Conservation (phyloP, 352 stramenopile species). For the Globisporangium camurandrum region DNA sequence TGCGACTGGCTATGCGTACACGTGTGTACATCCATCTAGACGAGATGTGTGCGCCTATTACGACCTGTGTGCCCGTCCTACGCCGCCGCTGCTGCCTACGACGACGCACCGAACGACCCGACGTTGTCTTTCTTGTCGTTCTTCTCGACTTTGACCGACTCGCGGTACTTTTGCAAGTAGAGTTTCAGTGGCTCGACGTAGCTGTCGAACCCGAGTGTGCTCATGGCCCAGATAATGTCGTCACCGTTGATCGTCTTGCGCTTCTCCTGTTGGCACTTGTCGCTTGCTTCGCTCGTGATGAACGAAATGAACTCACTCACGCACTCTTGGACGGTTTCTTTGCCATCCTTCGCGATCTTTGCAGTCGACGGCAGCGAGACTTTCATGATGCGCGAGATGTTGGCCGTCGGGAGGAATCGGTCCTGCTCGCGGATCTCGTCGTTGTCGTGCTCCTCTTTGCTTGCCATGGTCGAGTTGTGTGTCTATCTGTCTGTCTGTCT, state of each 20-base stretch:
- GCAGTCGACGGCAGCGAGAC: slow-evolving; percentile 95
- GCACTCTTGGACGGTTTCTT: slow-evolving; percentile 99
- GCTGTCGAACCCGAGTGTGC: slow-evolving; percentile 98
- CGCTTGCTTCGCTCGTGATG: slow-evolving; percentile 97
- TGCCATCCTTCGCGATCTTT: slow-evolving; percentile 99
- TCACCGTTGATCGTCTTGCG: slow-evolving; percentile 99
- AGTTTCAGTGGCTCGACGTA: slow-evolving; percentile 99
- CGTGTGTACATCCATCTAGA: neutral
- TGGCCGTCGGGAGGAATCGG: slow-evolving; percentile 98
- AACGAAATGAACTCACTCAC: slow-evolving; percentile 99
- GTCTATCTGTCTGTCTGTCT: neutral
- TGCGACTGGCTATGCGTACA: neutral
- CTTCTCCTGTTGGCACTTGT: slow-evolving; percentile 99
- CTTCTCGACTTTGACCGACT: slow-evolving; percentile 89
- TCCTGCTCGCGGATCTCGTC: slow-evolving; percentile 94
- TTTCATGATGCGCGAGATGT: slow-evolving; percentile 99
- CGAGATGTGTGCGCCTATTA: neutral
- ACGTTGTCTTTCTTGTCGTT: slow-evolving; percentile 90
- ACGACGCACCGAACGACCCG: slow-evolving; percentile 77
- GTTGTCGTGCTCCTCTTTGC: slow-evolving; percentile 82
- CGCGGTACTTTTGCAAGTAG: slow-evolving; percentile 98
- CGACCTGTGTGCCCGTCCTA: no score
- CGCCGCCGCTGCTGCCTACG: slow-evolving; percentile 38
- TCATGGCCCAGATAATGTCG: slow-evolving; percentile 99
- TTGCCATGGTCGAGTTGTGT: slow-evolving; percentile 33